Evolutionary conservation across 176 grass and related monocot genomes (phyloP), one percentile per base, ranked within the genome.

Genomic region (Eremochloa ophiuroides): DNA sequence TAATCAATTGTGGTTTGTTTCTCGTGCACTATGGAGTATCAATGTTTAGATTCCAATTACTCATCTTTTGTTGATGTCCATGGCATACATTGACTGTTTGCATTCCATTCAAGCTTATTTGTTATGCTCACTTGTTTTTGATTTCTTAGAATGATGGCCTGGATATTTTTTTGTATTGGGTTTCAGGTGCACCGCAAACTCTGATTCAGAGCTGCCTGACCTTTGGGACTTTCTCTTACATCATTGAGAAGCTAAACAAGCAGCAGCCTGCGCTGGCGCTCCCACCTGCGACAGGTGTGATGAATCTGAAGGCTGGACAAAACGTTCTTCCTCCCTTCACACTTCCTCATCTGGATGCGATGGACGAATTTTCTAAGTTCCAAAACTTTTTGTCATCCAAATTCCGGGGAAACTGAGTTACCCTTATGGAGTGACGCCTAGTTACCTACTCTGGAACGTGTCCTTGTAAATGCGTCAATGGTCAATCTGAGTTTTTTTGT

Each of bases 141-240:
- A 65, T 63, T 27, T 35, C 17, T 76, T 87, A 34, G 6, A 70
- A 29, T 35, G 6, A 55, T 22, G 31, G 15, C 5, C 50, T 1
- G 8, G 10, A n/a, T n/a, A n/a, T n/a, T n/a, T 75, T 89, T 31
- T 71, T 29, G 30, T 42, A 64, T 48, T 46, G 33, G 65, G 59
- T 62, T 66, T 35, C 87, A 94, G 92, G 92, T 69, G 86, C 92
- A 41, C 92, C 89, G 2, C 92, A 94, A 48, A 78, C 89, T 72
- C 70, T 94, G 74, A 69, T 94, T 76, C 92, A 94, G 84, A 94
- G 89, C 73, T 94, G 92, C 43, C 68, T 94, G 53, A 91, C 89
- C 73, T 94, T 94, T 16, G 92, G 92, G 62, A 90, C 92, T 61
- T 89, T 94, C 79, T 94, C 92, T 20, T 94, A 80, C 73, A 85